Conservation (phyloP, 306 rosid species). For the Vachellia collinsii region DNA sequence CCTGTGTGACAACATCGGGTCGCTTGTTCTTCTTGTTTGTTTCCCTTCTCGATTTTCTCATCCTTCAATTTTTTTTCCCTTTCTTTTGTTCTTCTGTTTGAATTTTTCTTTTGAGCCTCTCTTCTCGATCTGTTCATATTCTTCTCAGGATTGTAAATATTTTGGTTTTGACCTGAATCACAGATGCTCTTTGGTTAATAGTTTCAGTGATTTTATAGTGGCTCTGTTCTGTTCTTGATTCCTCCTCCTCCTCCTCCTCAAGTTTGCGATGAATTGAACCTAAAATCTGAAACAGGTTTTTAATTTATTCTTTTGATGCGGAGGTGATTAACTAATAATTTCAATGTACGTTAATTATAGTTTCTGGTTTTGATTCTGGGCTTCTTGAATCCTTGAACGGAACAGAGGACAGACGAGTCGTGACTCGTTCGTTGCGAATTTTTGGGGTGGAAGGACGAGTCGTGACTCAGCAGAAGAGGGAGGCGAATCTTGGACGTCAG, state of each 20-base stretch:
- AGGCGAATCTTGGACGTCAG: neutral
- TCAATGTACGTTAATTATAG: neutral
- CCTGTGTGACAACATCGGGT: neutral
- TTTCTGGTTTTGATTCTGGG: neutral
- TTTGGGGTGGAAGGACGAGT: neutral
- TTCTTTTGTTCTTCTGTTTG: neutral
- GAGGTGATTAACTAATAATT: neutral
- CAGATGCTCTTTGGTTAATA: neutral
- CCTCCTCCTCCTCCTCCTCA: neutral
- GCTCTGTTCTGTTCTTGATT: neutral
- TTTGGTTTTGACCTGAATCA: neutral
- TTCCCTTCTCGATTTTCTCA: neutral
- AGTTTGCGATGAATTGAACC: neutral
- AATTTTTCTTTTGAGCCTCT: neutral
- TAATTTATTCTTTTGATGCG: neutral
- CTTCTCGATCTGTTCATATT: slow-evolving; percentile 2
- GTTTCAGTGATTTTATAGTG: neutral
- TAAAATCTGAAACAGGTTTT: neutral
- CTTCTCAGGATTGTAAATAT: neutral
- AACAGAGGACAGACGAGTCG: neutral
- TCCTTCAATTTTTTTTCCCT: neutral
- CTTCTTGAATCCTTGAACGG: neutral
- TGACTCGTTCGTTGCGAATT: neutral
- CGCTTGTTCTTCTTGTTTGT: neutral
- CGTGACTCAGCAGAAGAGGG: neutral